Base-by-base conservation (phyloP, 1,284 basidiomycete genomes). In the Rhodotorula sp. region DNA sequence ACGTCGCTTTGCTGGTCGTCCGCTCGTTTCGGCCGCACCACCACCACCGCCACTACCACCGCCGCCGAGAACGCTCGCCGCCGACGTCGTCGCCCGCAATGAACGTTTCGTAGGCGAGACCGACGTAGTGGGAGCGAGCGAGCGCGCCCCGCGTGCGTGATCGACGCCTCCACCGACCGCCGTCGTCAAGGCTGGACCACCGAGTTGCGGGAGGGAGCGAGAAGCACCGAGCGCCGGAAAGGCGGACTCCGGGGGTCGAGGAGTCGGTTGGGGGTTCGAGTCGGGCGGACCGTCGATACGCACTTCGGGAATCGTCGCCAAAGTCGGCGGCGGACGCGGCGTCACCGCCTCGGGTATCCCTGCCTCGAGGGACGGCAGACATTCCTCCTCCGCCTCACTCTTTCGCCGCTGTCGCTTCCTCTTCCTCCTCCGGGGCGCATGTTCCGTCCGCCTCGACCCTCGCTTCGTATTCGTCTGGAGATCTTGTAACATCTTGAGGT, bases 401-500 rank as follows among this genome's bases (percentile, higher is more conserved):
- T 55, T 34, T 31, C 23, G 18, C 38, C 26, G 5, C 38, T 52
- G 57, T 15, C 55, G 28, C 19, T 64, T 43, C 28, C 62, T 38
- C 34, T 66, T 72, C 16, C 52, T 58, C 43, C 45, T 58, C 19
- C 56, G 10, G 1, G 64, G 61, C 50, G 47, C 43, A 58, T 72
- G 67, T 1, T 28, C 49, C 5, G 49, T 28, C 34, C 69, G 47
- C 16, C 47, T 52, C n/a, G 54, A 21, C 10, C 26, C 28, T 38
- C 19, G 45, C 60, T 49, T 50, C 19, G 31, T 21, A 7, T 3
- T 6, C 8, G n/a, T 26, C 12, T 10, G 19, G 15, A 19, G 12
- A 8, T 49, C 23, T 14, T 59, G 26, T 82, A 82, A 62, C 12
- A 71, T 67, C 7, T 78, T 78, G 21, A 84, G 73, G 66, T 86